phyloP scores from a whole-genome alignment of 305 asterid species.

The Rubia tinctorum region DNA sequence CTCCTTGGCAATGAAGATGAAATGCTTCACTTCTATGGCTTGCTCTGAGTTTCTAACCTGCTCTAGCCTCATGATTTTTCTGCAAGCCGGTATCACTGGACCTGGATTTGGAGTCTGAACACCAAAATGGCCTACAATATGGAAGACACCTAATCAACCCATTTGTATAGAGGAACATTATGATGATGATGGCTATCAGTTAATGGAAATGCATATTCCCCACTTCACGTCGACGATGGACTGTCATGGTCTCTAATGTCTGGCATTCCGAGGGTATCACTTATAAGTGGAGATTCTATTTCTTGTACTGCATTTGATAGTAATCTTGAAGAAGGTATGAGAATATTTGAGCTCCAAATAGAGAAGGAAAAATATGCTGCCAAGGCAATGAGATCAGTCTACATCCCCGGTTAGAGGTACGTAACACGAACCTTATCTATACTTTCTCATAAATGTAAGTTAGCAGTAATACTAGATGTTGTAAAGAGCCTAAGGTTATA shows the following conservation, averaged over 20 bases:
- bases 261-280: neutral
- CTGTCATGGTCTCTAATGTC: neutral
- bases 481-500: neutral
- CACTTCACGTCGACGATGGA: too few relatives aligned
- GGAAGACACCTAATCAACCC: neutral
- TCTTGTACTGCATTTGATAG: slow-evolving; percentile 19
- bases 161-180: neutral
- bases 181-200: neutral
- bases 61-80: neutral
- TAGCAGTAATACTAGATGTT: too few relatives aligned
- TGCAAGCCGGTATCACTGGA: neutral
- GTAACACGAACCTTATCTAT: neutral
- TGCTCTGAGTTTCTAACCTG: slow-evolving; percentile 10
- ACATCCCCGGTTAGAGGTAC: slow-evolving; percentile 11
- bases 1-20: slow-evolving; percentile 20
- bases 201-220: neutral
- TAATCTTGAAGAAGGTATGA: slow-evolving; percentile 14
- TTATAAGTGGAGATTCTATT: slow-evolving; percentile 8
- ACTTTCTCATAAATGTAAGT: neutral
- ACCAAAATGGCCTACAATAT: neutral
- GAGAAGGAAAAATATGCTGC: slow-evolving; percentile 7
- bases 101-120: slow-evolving; percentile 6
- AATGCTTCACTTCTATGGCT: slow-evolving; percentile 16
- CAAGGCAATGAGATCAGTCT: slow-evolving; percentile 12
- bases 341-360: slow-evolving; percentile 11